Base-by-base conservation (phyloP, 768 basidiomycete species). In the Lyophyllum atratum region DNA sequence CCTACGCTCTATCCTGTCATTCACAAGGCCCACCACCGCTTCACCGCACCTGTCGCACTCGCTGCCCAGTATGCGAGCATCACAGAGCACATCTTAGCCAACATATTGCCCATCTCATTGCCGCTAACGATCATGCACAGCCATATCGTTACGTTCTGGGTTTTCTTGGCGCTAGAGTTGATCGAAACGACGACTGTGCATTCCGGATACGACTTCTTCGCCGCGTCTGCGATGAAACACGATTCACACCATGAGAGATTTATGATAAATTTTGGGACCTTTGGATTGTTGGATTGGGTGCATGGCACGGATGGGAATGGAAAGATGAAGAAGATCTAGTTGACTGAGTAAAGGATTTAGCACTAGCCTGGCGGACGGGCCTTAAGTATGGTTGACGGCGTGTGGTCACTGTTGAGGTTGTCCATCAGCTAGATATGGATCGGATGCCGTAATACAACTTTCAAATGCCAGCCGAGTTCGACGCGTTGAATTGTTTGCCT, bases 11-110 rank as follows among this genome's bases (percentile, higher is more conserved):
- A 72, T 54, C 59, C 64, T 17, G 39, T 28, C n/a, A 62, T 70
- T 34, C 71, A 72, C 59, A 72, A 72, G 52, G 55, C 51, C 8
- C 70, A 72, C 21, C 70, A 72, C 42, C 64, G 63, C 26, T 72
- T 72, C 65, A 70, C 70, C 0, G 68, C 71, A 8, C 71, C 71
- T 8, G 65, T 70, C 10, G 70, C 71, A 3, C 64, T 72, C 4
- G 60, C 67, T 17, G 68, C 71, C 17, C 70, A 72, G 46, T 72
- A 70, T 44, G 64, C 68, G 7, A 56, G 44, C 51, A 28, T 59
- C 8, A 60, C 62, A 15, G 70, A 72, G 45, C 71, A 72, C 59
- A 43, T 72, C 49, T 28, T 71, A 4, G 62, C 68, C 7, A 70
- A 69, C 43, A 58, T 73, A 44, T 49, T 70, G 14, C 69, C 72